Evolutionary conservation across 2,329 filamentous ascomycete genomes (phyloP).

Genomic region (Neurospora crassa): DNA sequence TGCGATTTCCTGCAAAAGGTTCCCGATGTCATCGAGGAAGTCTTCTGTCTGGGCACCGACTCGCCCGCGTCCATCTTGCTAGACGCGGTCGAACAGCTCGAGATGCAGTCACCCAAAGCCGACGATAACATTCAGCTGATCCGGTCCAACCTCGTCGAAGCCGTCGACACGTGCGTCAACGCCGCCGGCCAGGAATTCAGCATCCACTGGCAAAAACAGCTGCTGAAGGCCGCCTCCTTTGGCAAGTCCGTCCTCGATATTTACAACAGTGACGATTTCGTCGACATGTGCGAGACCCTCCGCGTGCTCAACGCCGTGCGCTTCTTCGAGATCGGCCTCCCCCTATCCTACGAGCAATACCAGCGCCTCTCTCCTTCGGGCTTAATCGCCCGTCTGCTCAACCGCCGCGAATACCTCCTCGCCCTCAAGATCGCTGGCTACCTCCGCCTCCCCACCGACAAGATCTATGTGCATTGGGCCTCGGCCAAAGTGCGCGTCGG

Average conservation of each 20-base stretch:
- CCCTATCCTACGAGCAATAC: constrained; percentile 89
- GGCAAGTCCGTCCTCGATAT: constrained; percentile 95
- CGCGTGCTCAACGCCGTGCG: constrained; percentile 87
- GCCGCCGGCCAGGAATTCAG: constrained; percentile 90
- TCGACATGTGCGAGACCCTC: constrained; percentile 93
- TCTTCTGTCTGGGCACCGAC: constrained; percentile 81
- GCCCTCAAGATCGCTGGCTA: constrained; percentile 84
- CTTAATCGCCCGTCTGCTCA: constrained; percentile 76
- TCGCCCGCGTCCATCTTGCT: constrained; percentile 86
- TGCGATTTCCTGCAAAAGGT: constrained; percentile 97
- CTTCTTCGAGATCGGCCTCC: constrained; percentile 83
- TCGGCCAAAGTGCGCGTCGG: constrained; percentile 85
- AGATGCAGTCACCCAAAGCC: constrained; percentile 89
- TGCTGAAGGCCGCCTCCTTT: constrained; percentile 94
- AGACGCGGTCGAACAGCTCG: constrained; percentile 83
- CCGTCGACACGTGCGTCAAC: constrained; percentile 87
- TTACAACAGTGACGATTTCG: constrained; percentile 97
- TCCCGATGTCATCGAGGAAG: constrained; percentile 73
- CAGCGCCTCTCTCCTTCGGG: constrained; percentile 81
- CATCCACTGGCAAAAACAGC: constrained; percentile 84
- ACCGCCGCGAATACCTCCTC: constrained; percentile 82
- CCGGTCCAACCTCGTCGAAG: constrained; percentile 75
- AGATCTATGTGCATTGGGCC: constrained; percentile 95
- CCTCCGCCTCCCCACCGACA: constrained; percentile 73
- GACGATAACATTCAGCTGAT: constrained; percentile 98